phyloP scores from a whole-genome alignment of 306 rosid species.

The Prosopis cineraria region DNA sequence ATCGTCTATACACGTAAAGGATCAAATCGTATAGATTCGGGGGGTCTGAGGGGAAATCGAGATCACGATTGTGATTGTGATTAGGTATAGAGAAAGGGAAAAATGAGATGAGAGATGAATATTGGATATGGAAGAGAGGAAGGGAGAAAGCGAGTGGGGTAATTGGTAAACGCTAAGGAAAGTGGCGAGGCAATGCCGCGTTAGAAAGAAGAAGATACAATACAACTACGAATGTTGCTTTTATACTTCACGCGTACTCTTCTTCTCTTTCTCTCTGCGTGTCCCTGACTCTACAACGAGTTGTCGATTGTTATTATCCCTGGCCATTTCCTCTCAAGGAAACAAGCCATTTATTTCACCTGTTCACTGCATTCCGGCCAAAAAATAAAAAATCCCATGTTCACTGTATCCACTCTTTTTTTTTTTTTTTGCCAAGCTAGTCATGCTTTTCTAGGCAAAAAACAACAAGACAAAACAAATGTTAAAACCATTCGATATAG shows the following conservation, averaged over 20 bases:
- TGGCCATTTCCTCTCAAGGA: neutral
- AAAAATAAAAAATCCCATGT: no score
- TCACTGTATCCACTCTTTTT: no score
- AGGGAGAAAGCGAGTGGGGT: neutral
- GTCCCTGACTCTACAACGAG: neutral
- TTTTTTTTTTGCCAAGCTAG: no score
- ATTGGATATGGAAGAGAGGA: neutral
- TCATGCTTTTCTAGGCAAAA: neutral
- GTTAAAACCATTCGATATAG: neutral
- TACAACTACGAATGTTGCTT: neutral
- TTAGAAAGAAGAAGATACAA: slow-evolving; percentile 11
- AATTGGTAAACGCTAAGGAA: slow-evolving; percentile 14
- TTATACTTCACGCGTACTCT: slow-evolving; percentile 32
- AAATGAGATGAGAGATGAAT: neutral
- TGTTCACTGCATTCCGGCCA: no score
- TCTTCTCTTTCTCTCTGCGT: neutral
- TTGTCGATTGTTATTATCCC: neutral
- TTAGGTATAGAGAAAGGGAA: neutral
- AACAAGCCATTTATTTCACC: no score
- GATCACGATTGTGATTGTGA: neutral
- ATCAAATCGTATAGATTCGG: neutral
- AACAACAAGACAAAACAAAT: neutral
- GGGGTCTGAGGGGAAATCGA: neutral
- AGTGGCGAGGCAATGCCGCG: slow-evolving; percentile 35
- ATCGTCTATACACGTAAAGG: slow-evolving; percentile 7